These are phyloP conservation scores for Podochytrium sp. DNA, from an alignment of 192 early-diverging fungal species.

Conservation along the genomic window DNA sequence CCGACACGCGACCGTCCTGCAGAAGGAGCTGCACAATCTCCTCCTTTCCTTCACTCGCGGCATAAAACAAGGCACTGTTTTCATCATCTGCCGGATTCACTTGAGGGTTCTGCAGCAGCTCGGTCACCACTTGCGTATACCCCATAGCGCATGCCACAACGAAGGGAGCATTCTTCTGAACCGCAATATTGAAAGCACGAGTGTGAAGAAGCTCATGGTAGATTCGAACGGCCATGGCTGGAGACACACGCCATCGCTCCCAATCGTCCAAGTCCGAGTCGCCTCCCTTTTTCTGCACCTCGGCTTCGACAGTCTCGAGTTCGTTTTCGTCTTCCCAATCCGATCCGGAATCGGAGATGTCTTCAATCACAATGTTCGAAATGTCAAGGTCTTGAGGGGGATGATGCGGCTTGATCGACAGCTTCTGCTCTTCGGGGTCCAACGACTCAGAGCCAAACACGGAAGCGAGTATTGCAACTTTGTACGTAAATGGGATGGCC, in stretches of 20 bases:
- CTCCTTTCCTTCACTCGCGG: background rate
- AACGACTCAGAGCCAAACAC: background rate
- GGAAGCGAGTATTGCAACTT: background rate
- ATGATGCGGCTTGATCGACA: too few species aligned
- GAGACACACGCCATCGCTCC: background rate
- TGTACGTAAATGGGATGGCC: background rate
- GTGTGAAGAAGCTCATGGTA: background rate
- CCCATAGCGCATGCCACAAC: background rate
- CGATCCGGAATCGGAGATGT: background rate
- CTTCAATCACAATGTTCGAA: background rate
- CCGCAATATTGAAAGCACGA: background rate
- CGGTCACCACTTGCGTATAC: background rate
- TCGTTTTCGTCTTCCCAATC: background rate
- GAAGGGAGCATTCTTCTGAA: background rate
- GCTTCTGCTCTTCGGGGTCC: background rate
- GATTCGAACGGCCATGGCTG: background rate
- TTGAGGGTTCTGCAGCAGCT: background rate
- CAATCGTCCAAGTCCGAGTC: background rate
- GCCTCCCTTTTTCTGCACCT: background rate
- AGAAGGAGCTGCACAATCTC: conserved; percentile 8
- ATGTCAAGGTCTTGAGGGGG: too few species aligned
- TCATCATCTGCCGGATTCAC: background rate
- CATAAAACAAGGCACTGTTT: background rate
- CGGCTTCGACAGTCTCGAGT: background rate
- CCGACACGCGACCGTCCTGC: background rate